phyloP scores from a whole-genome alignment of 83 land plant genomes.

The Isoetes engelmannii region DNA sequence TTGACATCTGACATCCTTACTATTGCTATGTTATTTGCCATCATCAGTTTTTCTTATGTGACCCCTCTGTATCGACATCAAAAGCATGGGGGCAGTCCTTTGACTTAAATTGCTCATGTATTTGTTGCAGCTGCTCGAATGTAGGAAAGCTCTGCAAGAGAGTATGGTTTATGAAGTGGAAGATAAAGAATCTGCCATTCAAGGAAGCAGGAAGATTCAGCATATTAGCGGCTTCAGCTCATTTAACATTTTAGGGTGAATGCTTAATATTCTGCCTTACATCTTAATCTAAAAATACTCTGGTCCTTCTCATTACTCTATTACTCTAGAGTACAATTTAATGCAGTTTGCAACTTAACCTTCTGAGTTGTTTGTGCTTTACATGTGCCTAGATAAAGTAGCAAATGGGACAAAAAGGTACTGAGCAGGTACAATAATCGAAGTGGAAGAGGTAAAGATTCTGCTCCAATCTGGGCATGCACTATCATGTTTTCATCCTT shows the following conservation, averaged over 20 bases:
- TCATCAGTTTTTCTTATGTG: no score
- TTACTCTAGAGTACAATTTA: not conserved
- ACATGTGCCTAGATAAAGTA: conserved; percentile 55
- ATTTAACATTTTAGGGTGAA: not conserved
- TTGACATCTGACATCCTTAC: no score
- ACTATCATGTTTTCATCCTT: conserved; percentile 69
- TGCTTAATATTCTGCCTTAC: not conserved
- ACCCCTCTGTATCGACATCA: no score
- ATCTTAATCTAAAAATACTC: not conserved
- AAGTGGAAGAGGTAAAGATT: conserved; percentile 79
- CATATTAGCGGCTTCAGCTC: conserved; percentile 41
- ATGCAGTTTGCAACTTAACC: not conserved
- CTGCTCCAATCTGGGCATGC: conserved; percentile 74
- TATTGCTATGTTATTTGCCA: no score
- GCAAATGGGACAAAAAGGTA: conserved; percentile 27
- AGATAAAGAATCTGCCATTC: conserved; percentile 30
- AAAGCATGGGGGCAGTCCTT: no score
- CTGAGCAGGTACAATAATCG: conserved; percentile 36
- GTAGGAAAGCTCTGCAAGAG: no score
- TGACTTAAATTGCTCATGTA: no score
- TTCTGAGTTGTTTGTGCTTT: conserved; percentile 1
- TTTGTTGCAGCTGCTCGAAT: no score
- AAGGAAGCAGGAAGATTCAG: conserved; percentile 39
- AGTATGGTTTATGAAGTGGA: conserved; percentile 36
- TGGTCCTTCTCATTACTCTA: not conserved